Percentiles rank a stretch among this genome's conserved stretches.
Conservation (phyloP, 345 rosid genomes). For the Nephelium lappaceum region DNA sequence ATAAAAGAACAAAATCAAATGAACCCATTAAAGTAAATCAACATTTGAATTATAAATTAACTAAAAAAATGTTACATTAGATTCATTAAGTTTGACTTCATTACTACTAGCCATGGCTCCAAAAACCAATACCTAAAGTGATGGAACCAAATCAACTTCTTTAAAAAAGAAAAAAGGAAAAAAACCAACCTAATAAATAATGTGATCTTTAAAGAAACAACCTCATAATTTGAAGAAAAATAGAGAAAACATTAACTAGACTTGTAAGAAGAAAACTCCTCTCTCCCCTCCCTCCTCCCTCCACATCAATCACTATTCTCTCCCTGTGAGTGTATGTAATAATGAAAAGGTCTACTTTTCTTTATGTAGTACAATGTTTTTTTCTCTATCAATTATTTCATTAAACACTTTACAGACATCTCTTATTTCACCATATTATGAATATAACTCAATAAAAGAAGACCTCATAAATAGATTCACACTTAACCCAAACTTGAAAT, state of each 20-base stretch:
- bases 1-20: slow-evolving; percentile 2
- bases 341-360: background rate
- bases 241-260: too few relatives aligned
- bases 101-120: slow-evolving; percentile 75
- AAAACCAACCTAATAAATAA: background rate
- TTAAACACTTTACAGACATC: too few relatives aligned
- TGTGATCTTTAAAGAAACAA: slow-evolving; percentile 22
- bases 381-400: too few relatives aligned
- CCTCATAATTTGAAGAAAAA: slow-evolving; percentile 7
- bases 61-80: slow-evolving; percentile 44
- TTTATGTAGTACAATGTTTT: slow-evolving; percentile 11
- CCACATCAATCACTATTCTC: background rate
- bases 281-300: background rate
- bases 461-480: too few relatives aligned
- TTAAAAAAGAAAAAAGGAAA: background rate
- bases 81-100: slow-evolving; percentile 88
- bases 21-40: background rate
- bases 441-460: too few relatives aligned
- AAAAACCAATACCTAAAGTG: background rate
- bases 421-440: too few relatives aligned
- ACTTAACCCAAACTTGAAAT: too few relatives aligned
- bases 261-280: background rate
- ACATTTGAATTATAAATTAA: background rate
- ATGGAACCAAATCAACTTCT: background rate
- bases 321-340: background rate